phyloP scores from a whole-genome alignment of 2,329 filamentous ascomycete genomes.

The Cladophialophora carrionii region DNA sequence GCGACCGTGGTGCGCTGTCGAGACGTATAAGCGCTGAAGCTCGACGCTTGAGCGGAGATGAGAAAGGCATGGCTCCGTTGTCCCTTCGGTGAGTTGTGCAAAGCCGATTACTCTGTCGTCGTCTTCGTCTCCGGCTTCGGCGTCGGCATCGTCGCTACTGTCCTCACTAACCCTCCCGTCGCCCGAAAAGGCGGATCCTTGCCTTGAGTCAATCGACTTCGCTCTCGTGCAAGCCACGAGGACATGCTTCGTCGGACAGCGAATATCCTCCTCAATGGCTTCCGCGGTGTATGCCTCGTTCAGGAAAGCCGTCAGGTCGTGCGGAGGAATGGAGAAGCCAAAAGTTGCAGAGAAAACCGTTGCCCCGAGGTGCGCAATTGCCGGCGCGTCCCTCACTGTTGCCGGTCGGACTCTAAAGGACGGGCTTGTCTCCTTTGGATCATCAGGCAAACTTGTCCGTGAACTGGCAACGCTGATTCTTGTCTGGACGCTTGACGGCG shows the following conservation, averaged over 20 bases:
- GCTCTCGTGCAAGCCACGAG: slow-evolving; percentile 26
- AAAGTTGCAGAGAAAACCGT: slow-evolving; percentile 32
- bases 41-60: slow-evolving; percentile 26
- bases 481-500: slow-evolving; percentile 21
- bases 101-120: slow-evolving; percentile 28
- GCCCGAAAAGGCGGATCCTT: neutral
- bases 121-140: neutral
- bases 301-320: slow-evolving; percentile 31
- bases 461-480: neutral
- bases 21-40: slow-evolving; percentile 34
- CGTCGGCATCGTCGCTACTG: neutral
- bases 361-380: slow-evolving; percentile 30
- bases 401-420: slow-evolving; percentile 23
- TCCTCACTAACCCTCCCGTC: neutral
- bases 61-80: slow-evolving; percentile 31
- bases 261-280: slow-evolving; percentile 30
- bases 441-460: neutral
- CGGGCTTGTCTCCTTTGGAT: neutral
- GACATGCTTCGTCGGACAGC: slow-evolving; percentile 22
- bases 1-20: slow-evolving; percentile 23
- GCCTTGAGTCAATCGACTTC: neutral
- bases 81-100: slow-evolving; percentile 32
- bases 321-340: slow-evolving; percentile 34
- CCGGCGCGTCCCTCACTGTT: slow-evolving; percentile 26
- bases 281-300: slow-evolving; percentile 26